Evolutionary conservation across 2,329 filamentous ascomycete genomes (phyloP).

Genomic region (Penicillium psychrosexuale): DNA sequence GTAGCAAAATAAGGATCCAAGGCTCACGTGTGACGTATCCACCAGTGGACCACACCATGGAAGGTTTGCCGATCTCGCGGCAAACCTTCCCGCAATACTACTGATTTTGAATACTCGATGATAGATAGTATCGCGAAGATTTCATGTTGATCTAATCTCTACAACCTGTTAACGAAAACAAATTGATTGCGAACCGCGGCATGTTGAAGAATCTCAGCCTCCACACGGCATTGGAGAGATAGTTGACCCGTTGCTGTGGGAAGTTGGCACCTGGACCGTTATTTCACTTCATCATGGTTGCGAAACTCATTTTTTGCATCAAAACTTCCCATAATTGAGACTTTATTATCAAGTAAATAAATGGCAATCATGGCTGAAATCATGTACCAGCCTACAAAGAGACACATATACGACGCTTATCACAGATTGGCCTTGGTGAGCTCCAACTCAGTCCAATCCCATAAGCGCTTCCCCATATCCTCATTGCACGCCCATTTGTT

Average conservation of each 20-base stretch:
- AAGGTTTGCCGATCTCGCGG: not conserved
- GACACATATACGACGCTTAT: not conserved
- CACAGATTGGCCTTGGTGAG: slow-evolving; percentile 17
- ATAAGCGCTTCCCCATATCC: slow-evolving; percentile 28
- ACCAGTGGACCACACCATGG: not conserved
- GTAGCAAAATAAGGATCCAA: not conserved
- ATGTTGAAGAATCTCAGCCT: not conserved
- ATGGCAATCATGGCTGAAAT: not conserved
- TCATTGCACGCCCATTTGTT: slow-evolving; percentile 27
- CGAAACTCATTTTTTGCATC: not conserved
- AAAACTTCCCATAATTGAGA: too few species aligned
- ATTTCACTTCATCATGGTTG: not conserved
- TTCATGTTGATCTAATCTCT: too few species aligned
- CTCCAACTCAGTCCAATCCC: slow-evolving; percentile 38
- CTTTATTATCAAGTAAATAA: not conserved
- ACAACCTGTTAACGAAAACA: not conserved
- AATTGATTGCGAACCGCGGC: not conserved
- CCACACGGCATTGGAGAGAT: not conserved
- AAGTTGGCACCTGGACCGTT: too few species aligned
- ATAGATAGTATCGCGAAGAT: too few species aligned
- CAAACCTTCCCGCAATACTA: not conserved
- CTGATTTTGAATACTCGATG: not conserved
- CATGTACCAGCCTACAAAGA: not conserved
- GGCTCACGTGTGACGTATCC: not conserved
- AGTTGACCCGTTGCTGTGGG: not conserved